Percentiles rank a stretch among this genome's conserved stretches.
These are phyloP conservation scores for Suillus subalutaceus DNA, from an alignment of 768 basidiomycete species.

Conservation along the genomic window DNA sequence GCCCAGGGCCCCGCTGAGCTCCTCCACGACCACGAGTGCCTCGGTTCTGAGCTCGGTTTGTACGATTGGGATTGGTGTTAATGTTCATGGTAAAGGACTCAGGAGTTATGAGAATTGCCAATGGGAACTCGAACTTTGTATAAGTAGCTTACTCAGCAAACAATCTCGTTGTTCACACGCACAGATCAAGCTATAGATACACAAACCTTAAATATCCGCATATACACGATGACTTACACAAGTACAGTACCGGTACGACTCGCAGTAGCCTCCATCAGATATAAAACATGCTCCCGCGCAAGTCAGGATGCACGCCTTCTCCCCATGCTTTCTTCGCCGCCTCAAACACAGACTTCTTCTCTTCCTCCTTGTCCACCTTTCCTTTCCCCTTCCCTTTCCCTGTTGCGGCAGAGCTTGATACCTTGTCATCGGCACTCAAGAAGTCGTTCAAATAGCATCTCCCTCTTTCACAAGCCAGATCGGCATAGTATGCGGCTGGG, in stretches of 20 bases:
- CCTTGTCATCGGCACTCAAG: slow-evolving; percentile 56
- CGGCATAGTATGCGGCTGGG: slow-evolving; percentile 81
- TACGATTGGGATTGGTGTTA: not conserved
- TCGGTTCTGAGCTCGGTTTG: not conserved
- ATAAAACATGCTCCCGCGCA: slow-evolving; percentile 73
- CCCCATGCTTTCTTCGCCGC: slow-evolving; percentile 58
- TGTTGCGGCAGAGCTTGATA: slow-evolving; percentile 36
- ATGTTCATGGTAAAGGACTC: not conserved
- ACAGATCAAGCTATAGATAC: not conserved
- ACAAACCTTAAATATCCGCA: not conserved
- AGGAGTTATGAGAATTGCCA: not conserved
- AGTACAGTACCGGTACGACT: not conserved
- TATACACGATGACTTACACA: not conserved
- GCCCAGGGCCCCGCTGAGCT: not conserved
- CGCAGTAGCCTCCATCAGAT: slow-evolving; percentile 36
- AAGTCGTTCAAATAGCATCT: slow-evolving; percentile 77
- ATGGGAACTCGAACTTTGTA: too few relatives aligned
- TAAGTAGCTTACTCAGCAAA: not conserved
- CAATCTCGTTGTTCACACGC: not conserved
- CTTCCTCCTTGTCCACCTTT: slow-evolving; percentile 34
- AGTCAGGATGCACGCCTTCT: slow-evolving; percentile 44
- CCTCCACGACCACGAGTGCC: not conserved
- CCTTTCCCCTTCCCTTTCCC: slow-evolving; percentile 39
- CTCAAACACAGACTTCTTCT: slow-evolving; percentile 39
- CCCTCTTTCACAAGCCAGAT: slow-evolving; percentile 81